Conservation (phyloP, 345 rosid species). For the Hibiscus syriacus region DNA sequence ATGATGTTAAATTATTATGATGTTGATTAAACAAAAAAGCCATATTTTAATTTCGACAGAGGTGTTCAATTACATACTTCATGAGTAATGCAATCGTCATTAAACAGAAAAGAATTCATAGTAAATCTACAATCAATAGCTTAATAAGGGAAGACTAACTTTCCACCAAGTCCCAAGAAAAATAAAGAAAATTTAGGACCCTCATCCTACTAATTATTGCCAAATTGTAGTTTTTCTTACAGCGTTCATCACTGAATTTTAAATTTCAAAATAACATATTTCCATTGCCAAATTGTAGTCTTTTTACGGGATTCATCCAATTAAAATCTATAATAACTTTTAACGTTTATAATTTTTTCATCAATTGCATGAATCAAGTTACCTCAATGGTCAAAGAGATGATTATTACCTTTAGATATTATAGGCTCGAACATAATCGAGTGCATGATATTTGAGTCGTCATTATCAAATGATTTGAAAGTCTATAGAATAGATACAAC, state of each 20-base stretch:
- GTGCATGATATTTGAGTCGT: too few species aligned
- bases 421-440: too few species aligned
- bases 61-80: slow-evolving; percentile 24
- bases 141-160: background rate
- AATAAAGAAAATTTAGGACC: background rate
- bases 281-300: background rate
- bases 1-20: background rate
- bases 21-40: background rate
- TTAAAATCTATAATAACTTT: too few species aligned
- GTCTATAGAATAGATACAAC: too few species aligned
- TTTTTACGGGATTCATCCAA: too few species aligned
- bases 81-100: slow-evolving; percentile 40
- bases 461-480: too few species aligned
- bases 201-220: background rate
- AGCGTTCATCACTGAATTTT: background rate
- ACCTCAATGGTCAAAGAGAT: too few species aligned
- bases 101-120: background rate
- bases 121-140: background rate
- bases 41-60: background rate
- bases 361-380: too few species aligned
- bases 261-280: background rate
- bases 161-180: background rate
- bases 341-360: too few species aligned
- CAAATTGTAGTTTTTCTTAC: too few species aligned
- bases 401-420: too few species aligned